A percentile compares a stretch with the other conserved stretches of the same genome.
Conservation (phyloP, 345 rosid genomes). For the Linum trigynum region DNA sequence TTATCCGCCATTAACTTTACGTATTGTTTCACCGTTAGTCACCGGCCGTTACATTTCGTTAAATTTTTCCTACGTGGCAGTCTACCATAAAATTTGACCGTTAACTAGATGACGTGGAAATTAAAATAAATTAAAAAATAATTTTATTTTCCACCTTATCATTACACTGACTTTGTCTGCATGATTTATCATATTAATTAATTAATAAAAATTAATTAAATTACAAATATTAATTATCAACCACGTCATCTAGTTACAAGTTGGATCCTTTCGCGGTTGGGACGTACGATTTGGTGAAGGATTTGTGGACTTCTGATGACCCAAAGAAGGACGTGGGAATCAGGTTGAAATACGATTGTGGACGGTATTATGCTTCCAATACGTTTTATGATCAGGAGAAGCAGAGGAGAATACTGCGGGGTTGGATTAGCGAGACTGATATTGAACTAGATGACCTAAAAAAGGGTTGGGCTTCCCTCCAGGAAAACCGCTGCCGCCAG, state of each 20-base stretch:
- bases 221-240: too few species aligned
- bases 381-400: slow-evolving; percentile 66
- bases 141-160: too few species aligned
- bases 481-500: slow-evolving; percentile 31
- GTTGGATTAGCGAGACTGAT: slow-evolving; percentile 94
- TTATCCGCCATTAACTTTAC: too few species aligned
- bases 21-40: too few species aligned
- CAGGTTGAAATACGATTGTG: slow-evolving; percentile 69
- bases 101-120: too few species aligned
- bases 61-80: too few species aligned
- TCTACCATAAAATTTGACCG: too few species aligned
- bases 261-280: slow-evolving; percentile 74
- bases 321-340: slow-evolving; percentile 70
- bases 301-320: slow-evolving; percentile 77
- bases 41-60: too few species aligned
- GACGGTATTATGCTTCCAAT: slow-evolving; percentile 83
- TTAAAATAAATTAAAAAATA: too few species aligned
- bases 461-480: slow-evolving; percentile 94
- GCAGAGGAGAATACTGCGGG: slow-evolving; percentile 68
- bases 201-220: too few species aligned
- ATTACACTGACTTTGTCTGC: too few species aligned
- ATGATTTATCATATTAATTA: too few species aligned
- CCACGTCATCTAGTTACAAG: slow-evolving; percentile 11
- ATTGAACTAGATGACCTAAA: slow-evolving; percentile 49
- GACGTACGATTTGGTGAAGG: slow-evolving; percentile 43